Conservation (phyloP, 305 asterid species). For the Withania somnifera region DNA sequence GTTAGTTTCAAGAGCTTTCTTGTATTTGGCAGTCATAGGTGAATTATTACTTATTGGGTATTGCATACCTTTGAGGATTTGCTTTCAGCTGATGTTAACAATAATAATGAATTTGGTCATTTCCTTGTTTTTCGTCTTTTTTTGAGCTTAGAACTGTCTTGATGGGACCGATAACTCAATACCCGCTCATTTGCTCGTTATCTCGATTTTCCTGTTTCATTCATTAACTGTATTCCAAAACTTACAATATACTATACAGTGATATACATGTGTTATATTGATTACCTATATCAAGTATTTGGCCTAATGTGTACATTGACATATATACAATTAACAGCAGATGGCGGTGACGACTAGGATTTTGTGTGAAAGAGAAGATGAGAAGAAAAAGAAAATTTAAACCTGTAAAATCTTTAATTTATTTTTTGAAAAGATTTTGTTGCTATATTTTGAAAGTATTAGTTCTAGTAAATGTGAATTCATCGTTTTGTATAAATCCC, state of each 20-base stretch:
- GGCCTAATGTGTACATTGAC: too few species aligned
- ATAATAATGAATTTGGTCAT: conserved; percentile 24
- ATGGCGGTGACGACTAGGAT: neutral
- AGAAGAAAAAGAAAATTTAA: neutral
- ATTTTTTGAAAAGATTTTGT: neutral
- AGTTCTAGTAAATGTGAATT: neutral
- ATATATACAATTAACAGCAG: too few species aligned
- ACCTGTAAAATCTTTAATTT: neutral
- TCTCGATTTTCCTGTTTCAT: too few species aligned
- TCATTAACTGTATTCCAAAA: too few species aligned
- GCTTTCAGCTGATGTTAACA: conserved; percentile 43
- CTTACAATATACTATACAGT: too few species aligned
- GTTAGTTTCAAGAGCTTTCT: conserved; percentile 46
- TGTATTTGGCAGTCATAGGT: conserved; percentile 42
- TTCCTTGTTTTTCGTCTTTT: too few species aligned
- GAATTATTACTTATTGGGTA: conserved; percentile 37
- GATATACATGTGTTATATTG: too few species aligned
- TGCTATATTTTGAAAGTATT: neutral
- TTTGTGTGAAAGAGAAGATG: neutral
- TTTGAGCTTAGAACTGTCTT: too few species aligned
- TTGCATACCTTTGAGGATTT: conserved; percentile 43
- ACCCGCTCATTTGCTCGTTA: too few species aligned
- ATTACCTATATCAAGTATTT: too few species aligned
- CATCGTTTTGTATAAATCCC: neutral
- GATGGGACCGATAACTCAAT: too few species aligned